Evolutionary conservation across 345 rosid species (phyloP).

Genomic region (Abelmoschus esculentus): DNA sequence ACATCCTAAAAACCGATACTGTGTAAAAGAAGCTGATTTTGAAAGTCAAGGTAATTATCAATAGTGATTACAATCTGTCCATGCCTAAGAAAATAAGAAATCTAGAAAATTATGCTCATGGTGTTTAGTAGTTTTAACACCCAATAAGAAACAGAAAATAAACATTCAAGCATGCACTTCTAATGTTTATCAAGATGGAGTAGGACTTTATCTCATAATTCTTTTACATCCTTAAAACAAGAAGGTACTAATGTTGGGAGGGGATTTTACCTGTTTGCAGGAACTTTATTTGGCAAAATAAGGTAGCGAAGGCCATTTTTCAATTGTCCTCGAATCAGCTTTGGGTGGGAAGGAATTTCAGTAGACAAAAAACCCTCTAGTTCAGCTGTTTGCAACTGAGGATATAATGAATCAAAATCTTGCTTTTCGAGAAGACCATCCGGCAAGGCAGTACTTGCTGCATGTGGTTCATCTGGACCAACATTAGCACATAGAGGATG

Average conservation of each 20-base stretch:
- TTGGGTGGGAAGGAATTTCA: slow-evolving; percentile 87
- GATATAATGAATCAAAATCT: slow-evolving; percentile 45
- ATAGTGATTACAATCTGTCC: neutral
- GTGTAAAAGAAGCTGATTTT: neutral
- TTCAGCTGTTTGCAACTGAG: slow-evolving; percentile 38
- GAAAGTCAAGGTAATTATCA: neutral
- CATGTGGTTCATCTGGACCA: slow-evolving; percentile 99
- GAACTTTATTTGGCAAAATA: slow-evolving; percentile 93
- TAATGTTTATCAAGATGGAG: neutral
- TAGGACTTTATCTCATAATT: neutral
- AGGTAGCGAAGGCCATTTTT: slow-evolving; percentile 94
- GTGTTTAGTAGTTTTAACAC: neutral
- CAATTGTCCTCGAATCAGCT: slow-evolving; percentile 71
- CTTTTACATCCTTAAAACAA: slow-evolving; percentile 7
- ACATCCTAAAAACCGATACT: neutral
- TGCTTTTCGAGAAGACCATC: slow-evolving; percentile 72
- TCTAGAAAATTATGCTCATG: neutral
- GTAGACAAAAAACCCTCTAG: slow-evolving; percentile 51
- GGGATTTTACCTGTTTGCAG: slow-evolving; percentile 67
- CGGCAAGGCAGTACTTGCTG: slow-evolving; percentile 77
- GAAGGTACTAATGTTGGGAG: neutral
- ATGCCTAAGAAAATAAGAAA: neutral
- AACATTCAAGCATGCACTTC: neutral
- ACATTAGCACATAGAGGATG: slow-evolving; percentile 57
- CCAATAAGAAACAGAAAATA: neutral